Base-by-base conservation (phyloP, 2,329 filamentous ascomycete genomes). In the Cytospora leucostoma region DNA sequence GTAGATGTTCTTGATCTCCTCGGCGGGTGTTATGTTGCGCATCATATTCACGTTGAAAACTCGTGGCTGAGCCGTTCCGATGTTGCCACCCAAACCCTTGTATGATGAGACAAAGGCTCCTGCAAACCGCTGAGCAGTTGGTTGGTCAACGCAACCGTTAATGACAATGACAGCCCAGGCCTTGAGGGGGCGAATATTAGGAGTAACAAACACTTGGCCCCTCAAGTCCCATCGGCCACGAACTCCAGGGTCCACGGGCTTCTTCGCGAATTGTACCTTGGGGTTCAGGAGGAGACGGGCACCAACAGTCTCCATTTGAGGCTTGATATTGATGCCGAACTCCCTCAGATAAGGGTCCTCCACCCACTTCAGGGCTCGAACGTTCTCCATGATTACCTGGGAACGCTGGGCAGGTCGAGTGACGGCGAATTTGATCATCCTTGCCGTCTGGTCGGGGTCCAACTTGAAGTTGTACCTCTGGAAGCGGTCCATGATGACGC, bases 351-450 rank as follows among this genome's bases (percentile, higher is more conserved):
- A 88, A 0, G 82, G 84, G 68, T 99, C 95, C 0, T 82, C 72
- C 1, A 71, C 68, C 86, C 92, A 95, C 11, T 86, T 78, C 0
- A 94, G 80, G 67, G 89, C 83, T 0, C 77, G 72, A 10, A 97
- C 84, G 17, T 90, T 90, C 4, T 83, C 74, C 56, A 87, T 77
- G 68, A 98, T 93, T 21, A 90, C 85, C 0, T 73, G 69, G 68
- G 86, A 84, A n/a, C 95, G 90, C 35, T 87, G 74, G 0, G 74
- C 73, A 0, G 95, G 95, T 1, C 88, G 84, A 7, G 90, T 92
- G 5, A 97, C 94, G 0, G 94, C 93, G 70, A 94, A 92, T 74
- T 90, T 94, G 79, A 99, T 97, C 95, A 99, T 99, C 6, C 83
- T 77, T 0, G 88, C 79, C 0, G 94, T 97, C 77, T 96, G 83